Evolutionary conservation across 768 basidiomycete species (phyloP), one percentile per base, ranked within the genome.

Genomic region (Nidularia sp.): DNA sequence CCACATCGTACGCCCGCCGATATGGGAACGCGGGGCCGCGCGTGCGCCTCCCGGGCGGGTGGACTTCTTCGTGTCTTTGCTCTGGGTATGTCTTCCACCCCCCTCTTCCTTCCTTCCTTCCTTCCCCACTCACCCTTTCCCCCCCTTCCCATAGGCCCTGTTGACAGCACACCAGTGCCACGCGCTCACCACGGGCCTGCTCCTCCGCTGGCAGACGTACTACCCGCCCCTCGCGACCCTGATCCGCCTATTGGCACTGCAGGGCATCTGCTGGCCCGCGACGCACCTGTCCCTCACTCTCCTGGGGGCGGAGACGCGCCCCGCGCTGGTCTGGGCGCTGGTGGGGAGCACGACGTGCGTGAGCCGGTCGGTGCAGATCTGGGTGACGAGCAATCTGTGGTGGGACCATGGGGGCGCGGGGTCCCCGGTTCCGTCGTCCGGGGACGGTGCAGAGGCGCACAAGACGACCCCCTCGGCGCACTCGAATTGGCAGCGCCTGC

Each of bases 181-280:
- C 56, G 72, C 76, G 42, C 77, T 98, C 10, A 91, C 95, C 0
- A 90, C 93, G 0, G 95, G 96, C 8, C 83, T 98, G 0, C 79
- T 95, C 25, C 82, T 83, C 32, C 85, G 96, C 45, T 98, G 96
- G 96, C 78, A 86, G 18, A 77, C 89, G 0, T 96, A 97, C 70
- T 98, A 98, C 65, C 80, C 90, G 0, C 86, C 92, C 0, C 73
- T 91, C 29, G 81, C 95, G 3, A 92, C 94, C 1, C 81, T 98
- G 55, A 89, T 97, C 61, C 88, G 96, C 12, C 84, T 98, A 3
- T 78, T 98, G 51, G 95, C 92, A 0, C 75, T 98, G 0, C 96
- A 98, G 57, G 90, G 91, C 13, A 94, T 98, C 53, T 98, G 95
- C 70, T 98, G 94, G 94, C 92, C 93, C 1, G 86, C 91, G 3